Evolutionary conservation across 495 filamentous ascomycete species (phyloP).

Genomic region (Podospora bellae-mahoneyi): DNA sequence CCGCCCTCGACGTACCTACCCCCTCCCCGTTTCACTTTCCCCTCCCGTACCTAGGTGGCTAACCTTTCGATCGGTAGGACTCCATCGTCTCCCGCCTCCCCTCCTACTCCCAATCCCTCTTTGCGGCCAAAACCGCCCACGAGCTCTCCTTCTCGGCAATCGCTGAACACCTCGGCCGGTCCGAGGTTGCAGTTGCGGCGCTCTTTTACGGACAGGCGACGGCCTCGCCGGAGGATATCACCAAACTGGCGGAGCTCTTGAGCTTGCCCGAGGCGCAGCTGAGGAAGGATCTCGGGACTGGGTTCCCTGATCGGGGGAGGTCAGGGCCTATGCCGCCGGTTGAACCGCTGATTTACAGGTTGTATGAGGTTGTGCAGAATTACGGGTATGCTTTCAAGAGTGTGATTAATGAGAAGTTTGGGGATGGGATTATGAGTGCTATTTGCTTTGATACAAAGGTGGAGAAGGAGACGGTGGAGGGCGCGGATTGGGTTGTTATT

Average conservation of each 20-base stretch:
- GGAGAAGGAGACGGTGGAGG: constrained; percentile 85
- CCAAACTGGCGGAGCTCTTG: constrained; percentile 65
- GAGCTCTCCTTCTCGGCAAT: constrained; percentile 80
- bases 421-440: constrained; percentile 97
- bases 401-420: constrained; percentile 97
- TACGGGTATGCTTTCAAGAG: constrained; percentile 98
- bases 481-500: constrained; percentile 74
- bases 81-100: constrained; percentile 56
- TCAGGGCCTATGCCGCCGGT: constrained; percentile 88
- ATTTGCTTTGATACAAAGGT: constrained; percentile 92
- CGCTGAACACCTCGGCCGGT: constrained; percentile 69
- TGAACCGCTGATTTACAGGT: constrained; percentile 88
- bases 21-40: not conserved
- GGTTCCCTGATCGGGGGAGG: constrained; percentile 80
- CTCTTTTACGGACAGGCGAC: constrained; percentile 92
- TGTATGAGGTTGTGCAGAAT: constrained; percentile 97
- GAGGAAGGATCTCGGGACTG: constrained; percentile 61
- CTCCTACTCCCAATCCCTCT: constrained; percentile 68
- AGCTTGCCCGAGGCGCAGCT: constrained; percentile 57
- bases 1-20: constrained; percentile 32
- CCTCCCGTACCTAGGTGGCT: not conserved
- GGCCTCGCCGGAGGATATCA: constrained; percentile 73
- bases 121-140: constrained; percentile 74
- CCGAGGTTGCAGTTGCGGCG: constrained; percentile 86
- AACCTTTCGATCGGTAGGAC: constrained; percentile 27